These are phyloP conservation scores for Hypoxylon rubiginosum DNA, from an alignment of 2,329 filamentous ascomycete species.

Conservation along the genomic window DNA sequence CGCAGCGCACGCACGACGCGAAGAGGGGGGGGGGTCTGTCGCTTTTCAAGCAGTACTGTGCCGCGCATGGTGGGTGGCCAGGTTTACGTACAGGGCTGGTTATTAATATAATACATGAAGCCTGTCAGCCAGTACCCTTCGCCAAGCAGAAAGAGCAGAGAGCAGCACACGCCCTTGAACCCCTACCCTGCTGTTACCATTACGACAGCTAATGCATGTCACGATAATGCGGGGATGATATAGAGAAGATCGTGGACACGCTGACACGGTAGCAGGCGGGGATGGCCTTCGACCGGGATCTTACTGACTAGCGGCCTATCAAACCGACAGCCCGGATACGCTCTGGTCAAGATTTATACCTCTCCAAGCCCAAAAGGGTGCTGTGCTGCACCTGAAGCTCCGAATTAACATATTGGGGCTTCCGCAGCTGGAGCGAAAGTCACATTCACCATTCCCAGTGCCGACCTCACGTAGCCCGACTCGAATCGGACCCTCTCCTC, in stretches of 20 bases:
- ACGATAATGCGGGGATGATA: constrained; percentile 38
- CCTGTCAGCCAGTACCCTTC: constrained; percentile 9
- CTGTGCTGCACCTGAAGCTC: constrained; percentile 29
- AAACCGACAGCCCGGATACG: constrained; percentile 36
- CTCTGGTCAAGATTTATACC: constrained; percentile 24
- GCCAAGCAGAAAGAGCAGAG: constrained; percentile 6
- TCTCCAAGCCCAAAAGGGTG: constrained; percentile 42
- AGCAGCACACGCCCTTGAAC: constrained; percentile 2
- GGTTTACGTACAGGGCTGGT: constrained; percentile 6
- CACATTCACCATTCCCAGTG: background rate
- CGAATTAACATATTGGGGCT: constrained; percentile 33
- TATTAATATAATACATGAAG: constrained; percentile 25
- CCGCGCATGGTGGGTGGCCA: background rate
- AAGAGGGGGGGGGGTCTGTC: constrained; percentile 20
- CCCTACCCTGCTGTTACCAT: constrained; percentile 19
- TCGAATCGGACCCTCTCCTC: constrained; percentile 2
- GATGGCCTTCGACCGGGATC: constrained; percentile 30
- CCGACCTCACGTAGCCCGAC: background rate
- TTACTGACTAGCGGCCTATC: constrained; percentile 33
- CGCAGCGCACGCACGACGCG: constrained; percentile 9
- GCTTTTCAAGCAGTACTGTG: constrained; percentile 31
- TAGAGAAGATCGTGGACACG: constrained; percentile 25
- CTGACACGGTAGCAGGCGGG: constrained; percentile 15
- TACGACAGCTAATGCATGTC: constrained; percentile 30
- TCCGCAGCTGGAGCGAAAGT: constrained; percentile 15